Evolutionary conservation across 1,284 basidiomycete species (phyloP).

Genomic region (Inonotus obliquus): DNA sequence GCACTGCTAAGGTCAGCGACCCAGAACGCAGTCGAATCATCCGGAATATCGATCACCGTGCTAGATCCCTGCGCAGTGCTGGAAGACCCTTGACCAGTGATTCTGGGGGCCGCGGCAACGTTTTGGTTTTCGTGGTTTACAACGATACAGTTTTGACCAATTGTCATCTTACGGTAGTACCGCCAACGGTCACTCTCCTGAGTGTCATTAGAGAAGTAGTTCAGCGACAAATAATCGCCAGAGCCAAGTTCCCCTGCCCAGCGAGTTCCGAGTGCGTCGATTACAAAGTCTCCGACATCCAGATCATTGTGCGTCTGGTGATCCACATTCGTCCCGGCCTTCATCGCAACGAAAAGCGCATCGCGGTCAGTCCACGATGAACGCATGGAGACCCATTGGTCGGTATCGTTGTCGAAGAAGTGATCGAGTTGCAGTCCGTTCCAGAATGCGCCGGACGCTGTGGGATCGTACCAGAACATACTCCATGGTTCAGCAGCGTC

Average conservation of each 20-base stretch:
- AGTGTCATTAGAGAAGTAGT: constrained; percentile 69
- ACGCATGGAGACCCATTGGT: constrained; percentile 90
- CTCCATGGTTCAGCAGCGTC: constrained; percentile 88
- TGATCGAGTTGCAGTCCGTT: constrained; percentile 78
- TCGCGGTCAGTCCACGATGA: constrained; percentile 88
- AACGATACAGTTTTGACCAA: constrained; percentile 94
- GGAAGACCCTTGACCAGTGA: constrained; percentile 47
- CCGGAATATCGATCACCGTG: constrained; percentile 58
- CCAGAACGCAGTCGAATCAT: constrained; percentile 81
- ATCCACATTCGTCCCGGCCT: constrained; percentile 72
- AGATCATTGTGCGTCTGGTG: constrained; percentile 95
- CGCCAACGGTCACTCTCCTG: constrained; percentile 75
- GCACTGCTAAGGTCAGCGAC: constrained; percentile 75
- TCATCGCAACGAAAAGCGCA: constrained; percentile 84
- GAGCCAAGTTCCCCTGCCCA: constrained; percentile 96
- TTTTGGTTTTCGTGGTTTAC: constrained; percentile 80
- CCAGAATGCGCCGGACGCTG: constrained; percentile 87
- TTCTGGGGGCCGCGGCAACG: constrained; percentile 65
- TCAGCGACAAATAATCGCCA: constrained; percentile 70
- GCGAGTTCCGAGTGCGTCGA: constrained; percentile 91
- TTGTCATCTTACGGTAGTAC: constrained; percentile 95
- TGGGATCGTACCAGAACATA: constrained; percentile 97
- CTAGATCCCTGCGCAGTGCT: constrained; percentile 77
- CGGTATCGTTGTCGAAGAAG: constrained; percentile 66
- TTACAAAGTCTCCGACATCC: constrained; percentile 90